Percentiles rank a stretch among this genome's conserved stretches.
Conservation (phyloP, 169 alveolate genomes). For the Neospora caninum region DNA sequence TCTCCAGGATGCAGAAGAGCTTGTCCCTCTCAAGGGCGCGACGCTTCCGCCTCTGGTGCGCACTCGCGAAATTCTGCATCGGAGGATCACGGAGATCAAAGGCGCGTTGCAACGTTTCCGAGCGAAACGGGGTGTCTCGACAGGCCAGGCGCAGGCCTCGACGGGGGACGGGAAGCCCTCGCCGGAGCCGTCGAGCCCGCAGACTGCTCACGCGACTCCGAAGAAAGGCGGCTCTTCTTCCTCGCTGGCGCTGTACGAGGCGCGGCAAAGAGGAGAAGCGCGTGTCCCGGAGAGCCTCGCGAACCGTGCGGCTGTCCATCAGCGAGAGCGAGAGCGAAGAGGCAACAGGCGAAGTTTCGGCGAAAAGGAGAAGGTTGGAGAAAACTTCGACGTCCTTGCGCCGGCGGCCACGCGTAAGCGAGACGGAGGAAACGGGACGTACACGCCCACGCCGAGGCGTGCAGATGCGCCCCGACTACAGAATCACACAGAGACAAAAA, state of each 20-base stretch:
- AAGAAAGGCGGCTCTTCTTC: neutral
- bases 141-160: neutral
- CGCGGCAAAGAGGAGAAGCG: neutral
- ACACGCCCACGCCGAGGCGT: too few relatives aligned
- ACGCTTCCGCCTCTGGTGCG: conserved; percentile 29
- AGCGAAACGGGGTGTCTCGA: neutral
- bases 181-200: neutral
- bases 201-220: neutral
- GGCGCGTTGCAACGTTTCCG: neutral
- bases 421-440: neutral
- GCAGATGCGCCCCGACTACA: too few relatives aligned
- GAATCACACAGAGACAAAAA: too few relatives aligned
- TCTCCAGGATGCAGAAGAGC: conserved; percentile 21
- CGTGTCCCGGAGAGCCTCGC: neutral
- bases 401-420: neutral
- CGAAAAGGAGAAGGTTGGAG: neutral
- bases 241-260: neutral
- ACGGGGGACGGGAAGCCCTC: neutral
- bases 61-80: conserved; percentile 7
- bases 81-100: conserved; percentile 15
- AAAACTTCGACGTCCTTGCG: neutral
- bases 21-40: conserved; percentile 40
- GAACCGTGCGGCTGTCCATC: neutral
- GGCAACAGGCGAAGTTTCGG: neutral
- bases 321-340: conserved; percentile 5